Conservation (phyloP, 805 yeast genomes). For the Ogataea zsoltii region DNA sequence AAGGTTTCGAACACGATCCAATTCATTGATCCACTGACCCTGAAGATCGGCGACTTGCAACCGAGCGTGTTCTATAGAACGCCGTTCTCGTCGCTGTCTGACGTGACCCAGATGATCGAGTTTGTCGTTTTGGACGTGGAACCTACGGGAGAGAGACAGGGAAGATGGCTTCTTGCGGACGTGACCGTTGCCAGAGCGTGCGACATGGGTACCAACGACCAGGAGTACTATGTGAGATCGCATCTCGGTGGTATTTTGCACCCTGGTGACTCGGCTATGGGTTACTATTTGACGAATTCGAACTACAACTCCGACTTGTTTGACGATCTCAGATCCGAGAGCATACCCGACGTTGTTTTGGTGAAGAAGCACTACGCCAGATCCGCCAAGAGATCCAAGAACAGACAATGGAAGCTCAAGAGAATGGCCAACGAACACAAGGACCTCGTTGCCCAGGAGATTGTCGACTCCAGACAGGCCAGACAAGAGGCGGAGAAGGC, state of each 20-base stretch:
- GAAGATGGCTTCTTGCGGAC: slow-evolving; percentile 84
- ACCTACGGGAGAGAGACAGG: slow-evolving; percentile 77
- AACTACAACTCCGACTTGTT: slow-evolving; percentile 87
- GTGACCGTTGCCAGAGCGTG: slow-evolving; percentile 85
- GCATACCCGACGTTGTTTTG: slow-evolving; percentile 79
- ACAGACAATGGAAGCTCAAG: slow-evolving; percentile 88
- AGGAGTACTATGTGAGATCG: slow-evolving; percentile 78
- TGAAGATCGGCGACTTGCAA: slow-evolving; percentile 74
- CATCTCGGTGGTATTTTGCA: slow-evolving; percentile 94
- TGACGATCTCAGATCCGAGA: slow-evolving; percentile 64
- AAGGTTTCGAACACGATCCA: slow-evolving; percentile 82
- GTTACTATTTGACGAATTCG: slow-evolving; percentile 81
- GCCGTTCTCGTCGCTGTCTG: slow-evolving; percentile 77
- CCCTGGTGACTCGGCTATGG: slow-evolving; percentile 95
- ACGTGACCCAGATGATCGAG: slow-evolving; percentile 75
- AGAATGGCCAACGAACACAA: slow-evolving; percentile 97
- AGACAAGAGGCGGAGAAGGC: slow-evolving; percentile 89
- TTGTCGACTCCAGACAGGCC: slow-evolving; percentile 60
- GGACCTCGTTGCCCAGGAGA: slow-evolving; percentile 74
- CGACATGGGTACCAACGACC: slow-evolving; percentile 86
- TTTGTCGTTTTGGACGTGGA: slow-evolving; percentile 93
- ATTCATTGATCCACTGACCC: slow-evolving; percentile 80
- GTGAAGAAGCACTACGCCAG: slow-evolving; percentile 89
- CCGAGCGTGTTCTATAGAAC: slow-evolving; percentile 77
- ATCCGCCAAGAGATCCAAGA: slow-evolving; percentile 70